Evolutionary conservation across 1,284 basidiomycete genomes (phyloP).

Genomic region (Megacollybia platyphylla): DNA sequence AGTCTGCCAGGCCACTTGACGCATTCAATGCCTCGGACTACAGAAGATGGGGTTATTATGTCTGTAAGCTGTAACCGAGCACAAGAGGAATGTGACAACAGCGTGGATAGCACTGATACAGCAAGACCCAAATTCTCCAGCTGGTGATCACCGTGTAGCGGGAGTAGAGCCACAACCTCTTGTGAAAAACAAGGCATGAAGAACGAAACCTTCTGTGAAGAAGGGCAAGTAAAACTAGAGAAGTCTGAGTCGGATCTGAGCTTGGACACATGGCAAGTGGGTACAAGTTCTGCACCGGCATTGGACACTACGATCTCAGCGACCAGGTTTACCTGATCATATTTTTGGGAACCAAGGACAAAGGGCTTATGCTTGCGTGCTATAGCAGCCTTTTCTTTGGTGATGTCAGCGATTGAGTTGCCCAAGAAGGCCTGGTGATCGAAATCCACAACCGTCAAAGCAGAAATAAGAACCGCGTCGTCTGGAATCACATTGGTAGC

Average conservation of each 20-base stretch:
- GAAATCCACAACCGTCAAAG: conserved; percentile 77
- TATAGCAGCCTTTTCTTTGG: conserved; percentile 80
- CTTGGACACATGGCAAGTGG: conserved; percentile 14
- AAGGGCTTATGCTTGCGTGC: conserved; percentile 59
- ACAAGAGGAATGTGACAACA: conserved; percentile 34
- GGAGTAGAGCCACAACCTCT: conserved; percentile 30
- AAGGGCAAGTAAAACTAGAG: conserved; percentile 21
- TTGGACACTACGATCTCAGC: conserved; percentile 22
- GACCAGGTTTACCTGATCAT: conserved; percentile 33
- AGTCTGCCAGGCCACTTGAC: conserved; percentile 79
- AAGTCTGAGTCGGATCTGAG: conserved; percentile 14
- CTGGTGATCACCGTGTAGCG: conserved; percentile 76
- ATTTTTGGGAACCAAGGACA: conserved; percentile 60
- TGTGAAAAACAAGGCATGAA: conserved; percentile 26
- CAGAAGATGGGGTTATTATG: conserved; percentile 29
- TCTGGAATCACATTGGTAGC: conserved; percentile 86
- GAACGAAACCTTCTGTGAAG: conserved; percentile 29
- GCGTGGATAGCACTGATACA: conserved; percentile 46
- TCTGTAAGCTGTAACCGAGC: conserved; percentile 13
- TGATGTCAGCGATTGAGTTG: conserved; percentile 61
- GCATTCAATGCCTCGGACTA: conserved; percentile 46
- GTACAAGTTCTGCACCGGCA: conserved; percentile 29
- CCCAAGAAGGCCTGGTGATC: conserved; percentile 93
- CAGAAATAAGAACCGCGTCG: conserved; percentile 61
- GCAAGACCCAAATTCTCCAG: conserved; percentile 71